Evolutionary conservation across 805 yeast species (phyloP).

Genomic region (Isabelozyma rhagii): DNA sequence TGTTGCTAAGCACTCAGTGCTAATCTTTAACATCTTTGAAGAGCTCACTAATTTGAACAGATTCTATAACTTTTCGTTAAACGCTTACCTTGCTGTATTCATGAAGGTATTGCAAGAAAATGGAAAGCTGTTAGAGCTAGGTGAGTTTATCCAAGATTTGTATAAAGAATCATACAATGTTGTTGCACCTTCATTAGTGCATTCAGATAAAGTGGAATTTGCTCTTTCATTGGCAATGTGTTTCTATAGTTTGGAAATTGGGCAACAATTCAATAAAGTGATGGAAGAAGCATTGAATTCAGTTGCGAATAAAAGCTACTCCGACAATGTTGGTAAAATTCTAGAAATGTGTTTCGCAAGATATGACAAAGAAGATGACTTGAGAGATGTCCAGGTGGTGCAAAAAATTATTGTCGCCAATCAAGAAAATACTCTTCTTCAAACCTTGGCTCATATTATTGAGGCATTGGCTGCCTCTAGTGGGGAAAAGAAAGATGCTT

Average conservation of each 20-base stretch:
- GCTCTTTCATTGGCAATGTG: constrained; percentile 35
- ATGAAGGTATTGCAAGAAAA: background rate
- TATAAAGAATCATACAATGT: constrained; percentile 46
- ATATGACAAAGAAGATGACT: constrained; percentile 1
- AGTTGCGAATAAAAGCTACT: background rate
- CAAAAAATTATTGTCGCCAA: constrained; percentile 7
- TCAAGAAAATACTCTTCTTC: constrained; percentile 14
- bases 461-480: constrained; percentile 3
- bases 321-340: background rate
- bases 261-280: constrained; percentile 7
- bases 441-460: constrained; percentile 10
- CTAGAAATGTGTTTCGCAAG: constrained; percentile 7
- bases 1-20: constrained; percentile 55
- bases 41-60: constrained; percentile 31
- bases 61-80: constrained; percentile 51
- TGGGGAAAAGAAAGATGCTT: constrained; percentile 4
- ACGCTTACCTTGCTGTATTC: background rate
- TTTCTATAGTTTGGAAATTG: constrained; percentile 22
- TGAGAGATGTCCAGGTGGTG: constrained; percentile 2
- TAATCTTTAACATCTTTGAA: constrained; percentile 47
- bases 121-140: constrained; percentile 7
- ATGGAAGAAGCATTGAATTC: background rate
- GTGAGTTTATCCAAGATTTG: constrained; percentile 32
- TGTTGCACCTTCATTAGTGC: constrained; percentile 45
- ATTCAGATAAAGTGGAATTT: constrained; percentile 44